phyloP scores from a whole-genome alignment of 2,329 filamentous ascomycete species.

The Colletotrichum lupini region DNA sequence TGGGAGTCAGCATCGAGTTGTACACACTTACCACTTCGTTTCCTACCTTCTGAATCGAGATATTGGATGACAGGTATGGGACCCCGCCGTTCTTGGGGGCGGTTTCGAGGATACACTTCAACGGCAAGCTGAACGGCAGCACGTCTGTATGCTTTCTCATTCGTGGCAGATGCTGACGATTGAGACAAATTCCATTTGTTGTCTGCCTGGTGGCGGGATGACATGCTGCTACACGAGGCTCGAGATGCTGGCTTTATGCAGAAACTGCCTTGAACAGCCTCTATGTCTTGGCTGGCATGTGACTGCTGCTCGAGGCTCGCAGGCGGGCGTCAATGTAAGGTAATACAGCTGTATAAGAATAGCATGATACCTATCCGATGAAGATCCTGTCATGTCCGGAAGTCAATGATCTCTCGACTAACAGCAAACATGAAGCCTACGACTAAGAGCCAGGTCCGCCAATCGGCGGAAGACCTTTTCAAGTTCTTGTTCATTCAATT shows the following conservation, averaged over 20 bases:
- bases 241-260: neutral
- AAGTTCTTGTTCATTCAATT: constrained; percentile 1
- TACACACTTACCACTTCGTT: neutral
- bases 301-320: neutral
- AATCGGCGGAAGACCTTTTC: neutral
- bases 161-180: neutral
- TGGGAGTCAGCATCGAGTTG: neutral
- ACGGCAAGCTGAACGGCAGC: neutral
- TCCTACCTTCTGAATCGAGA: neutral
- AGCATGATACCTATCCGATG: neutral
- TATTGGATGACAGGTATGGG: neutral
- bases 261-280: neutral
- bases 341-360: neutral
- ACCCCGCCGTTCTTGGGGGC: neutral
- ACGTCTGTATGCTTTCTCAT: neutral
- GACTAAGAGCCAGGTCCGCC: neutral
- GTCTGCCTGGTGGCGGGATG: neutral
- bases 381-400: neutral
- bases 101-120: neutral
- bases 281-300: neutral
- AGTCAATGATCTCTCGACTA: neutral
- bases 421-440: neutral
- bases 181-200: neutral
- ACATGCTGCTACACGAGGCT: neutral
- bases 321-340: neutral